Percentiles rank a stretch among this genome's conserved stretches.
Conservation (phyloP, 495 filamentous ascomycete genomes). For the Evernia prunastri region DNA sequence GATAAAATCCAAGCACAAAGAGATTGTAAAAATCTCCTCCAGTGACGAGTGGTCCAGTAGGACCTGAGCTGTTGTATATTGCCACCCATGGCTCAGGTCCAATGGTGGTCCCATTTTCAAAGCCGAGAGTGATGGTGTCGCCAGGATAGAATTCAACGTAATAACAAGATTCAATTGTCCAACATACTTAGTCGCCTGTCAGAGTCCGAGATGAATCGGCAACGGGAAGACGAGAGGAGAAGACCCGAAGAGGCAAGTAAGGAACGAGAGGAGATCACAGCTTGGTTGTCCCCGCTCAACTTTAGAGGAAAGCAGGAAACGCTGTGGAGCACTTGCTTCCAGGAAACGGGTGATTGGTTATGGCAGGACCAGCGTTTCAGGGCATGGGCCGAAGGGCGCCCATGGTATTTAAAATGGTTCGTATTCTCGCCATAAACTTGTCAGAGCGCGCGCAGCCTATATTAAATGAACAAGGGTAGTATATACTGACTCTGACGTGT, state of each 20-base stretch:
- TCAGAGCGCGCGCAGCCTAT: too few relatives aligned
- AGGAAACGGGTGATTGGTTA: conserved; percentile 16
- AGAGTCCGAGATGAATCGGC: too few relatives aligned
- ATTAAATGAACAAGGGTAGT: too few relatives aligned
- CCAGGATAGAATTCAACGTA: conserved; percentile 41
- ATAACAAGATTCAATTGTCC: too few relatives aligned
- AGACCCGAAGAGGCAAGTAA: conserved; percentile 1
- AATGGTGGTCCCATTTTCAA: conserved; percentile 34
- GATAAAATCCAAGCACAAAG: conserved; percentile 38
- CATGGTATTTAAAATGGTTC: too few relatives aligned
- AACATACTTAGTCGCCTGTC: too few relatives aligned
- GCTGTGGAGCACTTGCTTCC: conserved; percentile 10
- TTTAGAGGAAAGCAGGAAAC: conserved; percentile 20
- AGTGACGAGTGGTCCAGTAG: conserved; percentile 40
- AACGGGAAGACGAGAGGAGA: neutral
- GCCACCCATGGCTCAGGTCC: conserved; percentile 29
- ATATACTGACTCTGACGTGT: too few relatives aligned
- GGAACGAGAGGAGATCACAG: conserved; percentile 15
- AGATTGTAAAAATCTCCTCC: conserved; percentile 46
- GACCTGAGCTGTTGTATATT: conserved; percentile 31
- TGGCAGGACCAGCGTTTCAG: conserved; percentile 19
- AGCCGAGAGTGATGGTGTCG: conserved; percentile 33
- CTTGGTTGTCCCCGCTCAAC: conserved; percentile 19
- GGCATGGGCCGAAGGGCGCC: conserved; percentile 21
- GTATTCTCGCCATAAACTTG: too few relatives aligned